phyloP scores from a whole-genome alignment of 148 eudicot species.

The Pharnaceum exiguum region DNA sequence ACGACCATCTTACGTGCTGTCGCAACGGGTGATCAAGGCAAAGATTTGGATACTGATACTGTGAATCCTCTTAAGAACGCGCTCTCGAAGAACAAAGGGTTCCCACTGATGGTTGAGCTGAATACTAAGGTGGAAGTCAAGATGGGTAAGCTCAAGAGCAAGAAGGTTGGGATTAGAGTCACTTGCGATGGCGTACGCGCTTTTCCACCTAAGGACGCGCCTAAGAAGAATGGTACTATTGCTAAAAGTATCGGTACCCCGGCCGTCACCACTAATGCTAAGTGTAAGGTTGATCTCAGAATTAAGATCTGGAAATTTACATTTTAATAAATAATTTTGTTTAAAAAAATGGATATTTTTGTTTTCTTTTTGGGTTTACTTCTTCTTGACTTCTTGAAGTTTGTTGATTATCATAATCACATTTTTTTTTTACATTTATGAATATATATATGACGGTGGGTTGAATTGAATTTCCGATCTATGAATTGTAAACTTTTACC shows the following conservation, averaged over 20 bases:
- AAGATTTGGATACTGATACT: slow-evolving; percentile 44
- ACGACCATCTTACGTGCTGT: slow-evolving; percentile 34
- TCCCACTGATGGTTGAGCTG: slow-evolving; percentile 45
- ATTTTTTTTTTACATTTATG: slow-evolving; percentile 2
- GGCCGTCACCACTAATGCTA: slow-evolving; percentile 39
- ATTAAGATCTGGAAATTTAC: slow-evolving; percentile 96
- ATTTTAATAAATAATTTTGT: slow-evolving; percentile 34
- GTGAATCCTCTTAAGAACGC: slow-evolving; percentile 39
- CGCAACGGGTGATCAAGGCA: slow-evolving; percentile 5
- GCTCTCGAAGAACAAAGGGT: slow-evolving; percentile 47
- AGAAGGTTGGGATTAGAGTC: slow-evolving; percentile 64
- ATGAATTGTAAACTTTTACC: slow-evolving; percentile 15
- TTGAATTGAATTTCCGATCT: slow-evolving; percentile 18
- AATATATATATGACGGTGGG: slow-evolving; percentile 15
- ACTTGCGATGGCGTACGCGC: slow-evolving; percentile 62
- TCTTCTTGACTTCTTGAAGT: not conserved
- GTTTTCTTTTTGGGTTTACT: not conserved
- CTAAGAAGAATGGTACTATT: slow-evolving; percentile 32
- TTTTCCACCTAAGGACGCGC: slow-evolving; percentile 35
- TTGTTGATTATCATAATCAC: slow-evolving; percentile 1
- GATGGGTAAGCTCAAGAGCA: slow-evolving; percentile 53
- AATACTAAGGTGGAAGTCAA: slow-evolving; percentile 56
- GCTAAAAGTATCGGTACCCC: too few relatives aligned
- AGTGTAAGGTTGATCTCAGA: slow-evolving; percentile 92
- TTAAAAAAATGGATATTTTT: too few relatives aligned